Evolutionary conservation across 108 stramenopile species (phyloP), one percentile per base, ranked within the genome.

Genomic region (Fistulifera pelliculosa): DNA sequence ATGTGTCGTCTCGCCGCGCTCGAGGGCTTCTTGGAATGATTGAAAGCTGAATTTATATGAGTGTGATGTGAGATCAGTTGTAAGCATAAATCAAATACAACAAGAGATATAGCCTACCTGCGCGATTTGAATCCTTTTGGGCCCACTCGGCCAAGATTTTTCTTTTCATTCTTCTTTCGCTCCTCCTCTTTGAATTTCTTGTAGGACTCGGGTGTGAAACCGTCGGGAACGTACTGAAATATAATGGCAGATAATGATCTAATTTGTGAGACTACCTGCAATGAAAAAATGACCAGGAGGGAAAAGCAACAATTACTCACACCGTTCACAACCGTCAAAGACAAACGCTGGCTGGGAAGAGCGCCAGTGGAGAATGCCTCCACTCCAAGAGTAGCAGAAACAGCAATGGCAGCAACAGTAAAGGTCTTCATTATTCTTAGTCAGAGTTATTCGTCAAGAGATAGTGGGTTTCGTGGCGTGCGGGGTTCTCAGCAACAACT

Each of bases 21-120:
- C 83, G 59, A 83, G 56, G 10, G 81, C 87, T 60, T 90, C 84
- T 56, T 90, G 88, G 47, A 85, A 90, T 27, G 68, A 66, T 58
- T 90, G 84, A 47, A 90, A 70, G 15, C 74, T 76, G 31, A n/a
- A n/a, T n/a, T n/a, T n/a, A n/a, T n/a, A n/a, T n/a, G n/a, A n/a
- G n/a, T n/a, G n/a, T n/a, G n/a, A n/a, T n/a, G n/a, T n/a, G n/a
- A n/a, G n/a, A n/a, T n/a, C n/a, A n/a, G n/a, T n/a, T n/a, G n/a
- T n/a, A n/a, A n/a, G n/a, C n/a, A n/a, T n/a, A n/a, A n/a, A 35
- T 3, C 8, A 35, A 8, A 35, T 6, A 3, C 8, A 35, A 35
- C 31, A 35, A 35, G 31, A 35, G 8, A 6, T 3, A 35, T 6
- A 35, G 31, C 31, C 31, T 35, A 35, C 31, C 31, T 35, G 45